Evolutionary conservation across 345 rosid species (phyloP).

Genomic region (Citrus reticulata): DNA sequence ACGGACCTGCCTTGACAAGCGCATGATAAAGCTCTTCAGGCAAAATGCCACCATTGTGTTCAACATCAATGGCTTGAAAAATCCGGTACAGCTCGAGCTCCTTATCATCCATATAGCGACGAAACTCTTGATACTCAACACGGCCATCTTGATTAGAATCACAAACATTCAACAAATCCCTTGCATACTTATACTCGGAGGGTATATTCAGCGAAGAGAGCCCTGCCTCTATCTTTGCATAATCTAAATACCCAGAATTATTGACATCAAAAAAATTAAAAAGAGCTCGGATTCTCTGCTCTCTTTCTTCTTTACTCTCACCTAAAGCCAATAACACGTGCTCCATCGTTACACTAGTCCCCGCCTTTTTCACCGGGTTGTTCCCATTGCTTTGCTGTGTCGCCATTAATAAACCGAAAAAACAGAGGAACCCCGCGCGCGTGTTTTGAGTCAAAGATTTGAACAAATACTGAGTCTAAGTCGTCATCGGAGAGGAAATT

Average conservation of each 20-base stretch:
- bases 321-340: constrained; percentile 64
- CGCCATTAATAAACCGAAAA: constrained; percentile 23
- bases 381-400: constrained; percentile 7
- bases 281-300: constrained; percentile 46
- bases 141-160: constrained; percentile 62
- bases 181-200: constrained; percentile 57
- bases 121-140: constrained; percentile 63
- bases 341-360: constrained; percentile 49
- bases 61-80: constrained; percentile 72
- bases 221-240: constrained; percentile 60
- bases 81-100: constrained; percentile 70
- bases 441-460: not conserved
- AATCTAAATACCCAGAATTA: constrained; percentile 48
- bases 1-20: constrained; percentile 61
- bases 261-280: constrained; percentile 55
- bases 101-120: constrained; percentile 72
- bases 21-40: constrained; percentile 75
- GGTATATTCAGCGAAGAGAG: constrained; percentile 62
- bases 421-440: not conserved
- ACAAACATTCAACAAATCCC: constrained; percentile 61
- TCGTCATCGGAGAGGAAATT: constrained; percentile 3
- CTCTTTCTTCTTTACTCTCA: constrained; percentile 65
- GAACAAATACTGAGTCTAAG: not conserved
- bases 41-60: constrained; percentile 66
- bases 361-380: constrained; percentile 48